phyloP scores from a whole-genome alignment of 2,329 filamentous ascomycete species.

The Camptophora hylomeconis region DNA sequence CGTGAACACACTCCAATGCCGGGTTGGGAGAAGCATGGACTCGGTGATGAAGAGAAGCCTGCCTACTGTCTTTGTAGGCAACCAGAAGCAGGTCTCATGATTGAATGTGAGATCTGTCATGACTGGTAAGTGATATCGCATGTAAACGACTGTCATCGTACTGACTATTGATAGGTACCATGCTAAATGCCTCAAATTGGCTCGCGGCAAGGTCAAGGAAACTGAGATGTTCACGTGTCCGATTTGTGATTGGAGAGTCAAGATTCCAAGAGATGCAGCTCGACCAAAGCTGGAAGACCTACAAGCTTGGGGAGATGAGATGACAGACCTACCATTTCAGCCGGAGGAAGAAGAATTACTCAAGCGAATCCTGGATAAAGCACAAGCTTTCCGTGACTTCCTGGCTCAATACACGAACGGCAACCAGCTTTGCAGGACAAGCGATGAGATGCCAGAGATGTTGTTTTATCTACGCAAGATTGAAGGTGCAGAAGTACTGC shows the following conservation, averaged over 20 bases:
- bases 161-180: constrained; percentile 58
- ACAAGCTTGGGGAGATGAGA: constrained; percentile 69
- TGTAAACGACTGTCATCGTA: constrained; percentile 1
- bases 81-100: constrained; percentile 96
- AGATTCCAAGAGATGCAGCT: constrained; percentile 90
- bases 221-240: constrained; percentile 97
- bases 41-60: constrained; percentile 51
- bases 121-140: constrained; percentile 59
- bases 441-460: constrained; percentile 77
- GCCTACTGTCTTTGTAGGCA: constrained; percentile 96
- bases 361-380: constrained; percentile 73
- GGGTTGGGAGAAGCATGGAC: constrained; percentile 36
- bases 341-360: constrained; percentile 87
- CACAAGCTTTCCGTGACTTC: constrained; percentile 70
- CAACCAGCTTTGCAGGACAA: constrained; percentile 52
- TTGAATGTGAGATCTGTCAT: constrained; percentile 94
- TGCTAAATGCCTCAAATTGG: constrained; percentile 95
- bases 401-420: constrained; percentile 71
- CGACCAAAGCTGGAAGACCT: constrained; percentile 90
- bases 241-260: constrained; percentile 93
- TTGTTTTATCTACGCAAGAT: constrained; percentile 95
- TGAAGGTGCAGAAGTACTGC: constrained; percentile 85
- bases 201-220: constrained; percentile 92
- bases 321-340: constrained; percentile 72
- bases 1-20: constrained; percentile 57